Evolutionary conservation across 495 filamentous ascomycete species (phyloP).

Genomic region (Daldinia loculata): DNA sequence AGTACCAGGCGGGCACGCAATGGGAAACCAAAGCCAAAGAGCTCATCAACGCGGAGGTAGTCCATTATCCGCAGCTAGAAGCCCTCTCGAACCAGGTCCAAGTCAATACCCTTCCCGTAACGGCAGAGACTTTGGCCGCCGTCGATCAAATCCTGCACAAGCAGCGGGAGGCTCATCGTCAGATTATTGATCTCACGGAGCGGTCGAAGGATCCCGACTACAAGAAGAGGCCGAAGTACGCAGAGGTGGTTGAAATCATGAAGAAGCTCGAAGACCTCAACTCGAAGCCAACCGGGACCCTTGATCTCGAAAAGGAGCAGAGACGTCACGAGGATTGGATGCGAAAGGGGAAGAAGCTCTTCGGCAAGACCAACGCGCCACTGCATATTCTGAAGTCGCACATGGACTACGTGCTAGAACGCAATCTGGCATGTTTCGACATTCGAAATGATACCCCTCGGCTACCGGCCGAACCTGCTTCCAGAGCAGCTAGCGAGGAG

Average conservation of each 20-base stretch:
- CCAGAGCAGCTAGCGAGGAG: conserved; percentile 79
- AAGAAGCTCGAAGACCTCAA: conserved; percentile 86
- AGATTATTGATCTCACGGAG: conserved; percentile 81
- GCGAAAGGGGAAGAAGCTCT: conserved; percentile 96
- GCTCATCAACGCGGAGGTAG: conserved; percentile 84
- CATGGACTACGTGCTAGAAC: conserved; percentile 90
- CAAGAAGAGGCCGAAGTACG: conserved; percentile 84
- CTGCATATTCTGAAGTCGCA: conserved; percentile 92
- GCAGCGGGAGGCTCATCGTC: conserved; percentile 91
- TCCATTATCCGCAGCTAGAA: conserved; percentile 94
- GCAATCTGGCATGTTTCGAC: conserved; percentile 92
- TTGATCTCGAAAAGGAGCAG: conserved; percentile 94
- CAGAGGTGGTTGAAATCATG: conserved; percentile 88
- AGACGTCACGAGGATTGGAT: conserved; percentile 99
- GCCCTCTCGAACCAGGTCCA: conserved; percentile 80
- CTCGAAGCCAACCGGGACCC: conserved; percentile 87
- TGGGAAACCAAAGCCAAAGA: conserved; percentile 97
- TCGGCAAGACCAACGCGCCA: conserved; percentile 97
- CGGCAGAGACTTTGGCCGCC: conserved; percentile 76
- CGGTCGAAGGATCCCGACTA: conserved; percentile 78
- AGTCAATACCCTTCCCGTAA: conserved; percentile 80
- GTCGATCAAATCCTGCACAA: conserved; percentile 95
- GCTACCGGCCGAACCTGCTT: conserved; percentile 89
- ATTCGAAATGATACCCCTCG: conserved; percentile 83
- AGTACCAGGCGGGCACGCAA: conserved; percentile 75